Percentiles rank a stretch among this genome's conserved stretches.
Conservation (phyloP, 2,329 filamentous ascomycete species). For the Curvularia sp. region DNA sequence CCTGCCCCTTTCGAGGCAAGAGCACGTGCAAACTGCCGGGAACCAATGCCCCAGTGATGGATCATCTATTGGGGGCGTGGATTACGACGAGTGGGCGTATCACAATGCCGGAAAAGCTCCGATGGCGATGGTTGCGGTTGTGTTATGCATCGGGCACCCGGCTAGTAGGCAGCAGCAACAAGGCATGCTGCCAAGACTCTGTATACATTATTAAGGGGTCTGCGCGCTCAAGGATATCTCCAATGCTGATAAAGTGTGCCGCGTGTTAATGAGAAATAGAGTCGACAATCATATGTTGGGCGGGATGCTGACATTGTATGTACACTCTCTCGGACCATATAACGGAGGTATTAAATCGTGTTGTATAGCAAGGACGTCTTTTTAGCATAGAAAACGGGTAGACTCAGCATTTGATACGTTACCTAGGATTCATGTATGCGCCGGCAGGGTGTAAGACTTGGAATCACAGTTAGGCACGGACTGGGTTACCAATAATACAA, state of each 20-base stretch:
- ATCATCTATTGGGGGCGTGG: background rate
- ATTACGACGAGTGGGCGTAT: conserved; percentile 4
- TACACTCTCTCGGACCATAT: background rate
- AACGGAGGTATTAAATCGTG: background rate
- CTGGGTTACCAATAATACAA: conserved; percentile 17
- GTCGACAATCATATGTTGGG: background rate
- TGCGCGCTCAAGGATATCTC: background rate
- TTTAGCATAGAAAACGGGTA: background rate
- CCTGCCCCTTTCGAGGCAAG: background rate
- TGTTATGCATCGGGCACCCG: background rate
- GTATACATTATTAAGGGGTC: conserved; percentile 1
- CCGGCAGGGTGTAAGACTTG: background rate
- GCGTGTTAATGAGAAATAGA: background rate
- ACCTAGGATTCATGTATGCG: background rate
- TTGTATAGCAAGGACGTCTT: background rate
- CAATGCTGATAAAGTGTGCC: background rate
- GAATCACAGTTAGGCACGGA: conserved; percentile 3
- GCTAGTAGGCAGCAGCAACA: background rate
- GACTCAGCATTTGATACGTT: background rate
- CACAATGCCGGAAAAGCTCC: conserved; percentile 3
- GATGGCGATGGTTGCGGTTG: background rate
- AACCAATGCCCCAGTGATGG: background rate
- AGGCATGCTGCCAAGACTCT: background rate
- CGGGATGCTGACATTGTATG: background rate
- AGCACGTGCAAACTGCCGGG: background rate